These are phyloP conservation scores for Suhomyces coccinellae DNA, from an alignment of 1,139 yeast genomes.

Conservation along the genomic window DNA sequence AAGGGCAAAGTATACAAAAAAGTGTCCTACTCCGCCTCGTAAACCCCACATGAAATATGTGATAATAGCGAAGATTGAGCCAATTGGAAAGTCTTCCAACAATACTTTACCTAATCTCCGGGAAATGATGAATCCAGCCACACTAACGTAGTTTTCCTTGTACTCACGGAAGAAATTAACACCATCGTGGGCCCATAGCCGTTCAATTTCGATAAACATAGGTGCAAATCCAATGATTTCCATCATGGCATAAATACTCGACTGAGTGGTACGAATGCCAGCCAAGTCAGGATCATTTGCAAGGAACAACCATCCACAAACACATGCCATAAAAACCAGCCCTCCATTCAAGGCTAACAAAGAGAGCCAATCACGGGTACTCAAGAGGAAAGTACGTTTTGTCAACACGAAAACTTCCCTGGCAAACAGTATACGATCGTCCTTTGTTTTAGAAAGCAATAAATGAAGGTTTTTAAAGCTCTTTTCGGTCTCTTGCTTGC, in stretches of 20 bases:
- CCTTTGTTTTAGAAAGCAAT: slow-evolving; percentile 15
- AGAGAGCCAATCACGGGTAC: slow-evolving; percentile 21
- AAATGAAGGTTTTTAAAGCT: slow-evolving; percentile 13
- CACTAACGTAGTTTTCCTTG: slow-evolving; percentile 23
- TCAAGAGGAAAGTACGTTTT: slow-evolving; percentile 19
- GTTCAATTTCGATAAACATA: slow-evolving; percentile 23
- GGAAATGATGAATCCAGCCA: slow-evolving; percentile 23
- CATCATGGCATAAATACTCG: slow-evolving; percentile 23
- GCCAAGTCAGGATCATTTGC: slow-evolving; percentile 20
- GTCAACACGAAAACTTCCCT: slow-evolving; percentile 22
- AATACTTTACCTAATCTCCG: slow-evolving; percentile 24
- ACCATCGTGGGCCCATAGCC: slow-evolving; percentile 26
- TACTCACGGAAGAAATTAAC: slow-evolving; percentile 23
- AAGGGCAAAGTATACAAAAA: slow-evolving; percentile 21
- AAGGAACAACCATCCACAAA: slow-evolving; percentile 26
- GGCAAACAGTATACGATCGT: slow-evolving; percentile 18
- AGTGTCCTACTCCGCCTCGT: slow-evolving; percentile 21
- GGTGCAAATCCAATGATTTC: slow-evolving; percentile 29
- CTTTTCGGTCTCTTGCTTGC: slow-evolving; percentile 10
- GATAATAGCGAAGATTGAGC: slow-evolving; percentile 20
- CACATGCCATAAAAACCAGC: slow-evolving; percentile 17
- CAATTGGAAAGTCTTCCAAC: slow-evolving; percentile 25
- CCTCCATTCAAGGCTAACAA: slow-evolving; percentile 24
- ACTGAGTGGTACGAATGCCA: slow-evolving; percentile 24
- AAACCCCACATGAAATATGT: slow-evolving; percentile 30